phyloP scores from a whole-genome alignment of 257 asterid genomes.

The Henckelia pumila region DNA sequence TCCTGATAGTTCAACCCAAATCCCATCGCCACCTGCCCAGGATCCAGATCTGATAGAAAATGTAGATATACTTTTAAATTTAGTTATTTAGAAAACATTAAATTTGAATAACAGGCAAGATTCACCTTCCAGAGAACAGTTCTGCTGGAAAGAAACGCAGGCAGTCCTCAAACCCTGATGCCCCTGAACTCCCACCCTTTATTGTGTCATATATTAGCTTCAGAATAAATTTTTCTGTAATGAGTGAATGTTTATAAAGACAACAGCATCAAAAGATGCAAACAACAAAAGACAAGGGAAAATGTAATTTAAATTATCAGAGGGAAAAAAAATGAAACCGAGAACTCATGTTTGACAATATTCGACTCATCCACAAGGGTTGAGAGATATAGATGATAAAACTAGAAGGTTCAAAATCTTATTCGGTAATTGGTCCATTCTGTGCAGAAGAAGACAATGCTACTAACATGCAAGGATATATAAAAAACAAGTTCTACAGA shows the following conservation, averaged over 20 bases:
- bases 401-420: constrained; percentile 9
- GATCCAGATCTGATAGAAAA: constrained; percentile 73
- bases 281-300: constrained; percentile 19
- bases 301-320: constrained; percentile 16
- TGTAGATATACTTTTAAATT: constrained; percentile 8
- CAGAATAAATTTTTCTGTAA: constrained; percentile 25
- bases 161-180: constrained; percentile 83
- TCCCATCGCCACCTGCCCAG: constrained; percentile 96
- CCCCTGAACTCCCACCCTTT: constrained; percentile 84
- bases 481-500: background rate
- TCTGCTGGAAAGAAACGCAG: constrained; percentile 83
- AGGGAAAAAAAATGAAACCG: constrained; percentile 4
- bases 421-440: background rate
- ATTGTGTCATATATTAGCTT: constrained; percentile 92
- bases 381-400: background rate
- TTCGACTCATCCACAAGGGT: constrained; percentile 4
- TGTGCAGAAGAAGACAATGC: constrained; percentile 6
- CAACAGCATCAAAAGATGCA: constrained; percentile 18
- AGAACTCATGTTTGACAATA: constrained; percentile 5
- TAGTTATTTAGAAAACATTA: constrained; percentile 5
- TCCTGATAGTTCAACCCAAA: constrained; percentile 98
- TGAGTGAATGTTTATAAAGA: constrained; percentile 31
- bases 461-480: constrained; percentile 6
- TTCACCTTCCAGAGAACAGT: constrained; percentile 89
- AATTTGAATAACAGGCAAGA: constrained; percentile 4